These are phyloP conservation scores for Leptoxyphium fumago DNA, from an alignment of 2,329 filamentous ascomycete genomes.

Conservation along the genomic window DNA sequence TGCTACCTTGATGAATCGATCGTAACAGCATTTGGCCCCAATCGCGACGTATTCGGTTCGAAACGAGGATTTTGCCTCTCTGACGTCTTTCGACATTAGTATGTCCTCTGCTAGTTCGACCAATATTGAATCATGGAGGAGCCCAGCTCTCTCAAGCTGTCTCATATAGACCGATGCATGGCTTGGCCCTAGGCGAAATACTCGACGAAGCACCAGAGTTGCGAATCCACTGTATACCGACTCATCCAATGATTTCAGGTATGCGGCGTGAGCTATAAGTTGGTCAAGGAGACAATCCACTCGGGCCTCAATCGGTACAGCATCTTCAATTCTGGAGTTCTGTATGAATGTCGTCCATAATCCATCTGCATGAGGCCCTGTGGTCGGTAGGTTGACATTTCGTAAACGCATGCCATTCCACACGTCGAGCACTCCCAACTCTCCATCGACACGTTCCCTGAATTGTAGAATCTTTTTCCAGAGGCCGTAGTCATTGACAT, in stretches of 20 bases:
- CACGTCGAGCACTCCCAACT: slow-evolving; percentile 26
- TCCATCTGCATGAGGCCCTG: slow-evolving; percentile 23
- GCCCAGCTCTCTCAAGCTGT: slow-evolving; percentile 21
- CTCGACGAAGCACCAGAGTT: slow-evolving; percentile 20
- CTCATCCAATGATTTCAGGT: slow-evolving; percentile 25
- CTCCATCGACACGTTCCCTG: slow-evolving; percentile 26
- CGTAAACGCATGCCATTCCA: slow-evolving; percentile 27
- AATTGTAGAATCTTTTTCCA: slow-evolving; percentile 30
- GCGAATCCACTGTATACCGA: slow-evolving; percentile 28
- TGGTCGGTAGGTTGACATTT: slow-evolving; percentile 25
- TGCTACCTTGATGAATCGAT: slow-evolving; percentile 24
- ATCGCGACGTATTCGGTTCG: slow-evolving; percentile 24
- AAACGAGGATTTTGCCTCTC: slow-evolving; percentile 9
- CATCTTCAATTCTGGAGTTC: slow-evolving; percentile 9
- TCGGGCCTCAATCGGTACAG: slow-evolving; percentile 8
- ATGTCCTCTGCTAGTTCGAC: slow-evolving; percentile 9
- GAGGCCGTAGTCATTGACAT: slow-evolving; percentile 17
- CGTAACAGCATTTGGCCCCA: slow-evolving; percentile 26
- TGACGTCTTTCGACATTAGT: slow-evolving; percentile 2
- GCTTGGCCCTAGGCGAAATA: slow-evolving; percentile 17
- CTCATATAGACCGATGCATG: slow-evolving; percentile 18
- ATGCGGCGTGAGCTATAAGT: slow-evolving; percentile 26
- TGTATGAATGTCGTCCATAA: slow-evolving; percentile 34
- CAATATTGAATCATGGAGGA: slow-evolving; percentile 16
- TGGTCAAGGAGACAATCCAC: slow-evolving; percentile 17